Evolutionary conservation across 176 grass and related monocot genomes (phyloP), one percentile per base, ranked within the genome.

Genomic region (Zizania latifolia): DNA sequence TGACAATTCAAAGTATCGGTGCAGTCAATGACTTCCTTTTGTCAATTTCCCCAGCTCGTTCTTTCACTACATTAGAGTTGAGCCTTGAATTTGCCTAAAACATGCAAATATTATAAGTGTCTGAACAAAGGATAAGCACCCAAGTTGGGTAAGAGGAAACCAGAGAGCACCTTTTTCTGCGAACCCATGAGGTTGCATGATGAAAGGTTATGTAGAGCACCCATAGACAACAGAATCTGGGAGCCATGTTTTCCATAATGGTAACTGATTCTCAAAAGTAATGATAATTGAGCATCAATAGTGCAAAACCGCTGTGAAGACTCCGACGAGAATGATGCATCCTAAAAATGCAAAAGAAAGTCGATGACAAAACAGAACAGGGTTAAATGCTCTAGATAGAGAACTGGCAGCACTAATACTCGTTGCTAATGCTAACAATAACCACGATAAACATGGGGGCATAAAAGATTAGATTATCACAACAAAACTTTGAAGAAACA

Each of bases 221-320:
- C 84, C 94, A 98, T 93, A 38, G 89, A 93, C 62, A 93, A 83
- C 11, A 98, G 76, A 87, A 98, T 98, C 58, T 94, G 94, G 86
- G 88, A 62, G 54, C 94, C 91, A 76, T 94, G 81, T 61, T 94
- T 98, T 33, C 89, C 86, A 88, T 93, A 93, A 40, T 86, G 90
- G 75, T 94, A 75, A 75, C 91, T 89, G 62, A 98, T 83, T 98
- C 90, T 94, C 53, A 98, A 60, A 58, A 98, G 76, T 61, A 98
- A 89, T 45, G 94, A 98, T 59, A 98, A 74, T 60, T 92, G 88
- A 76, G 94, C 91, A 54, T 94, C 94, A 10, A 93, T 67, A 56
- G 88, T 93, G 71, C 78, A 94, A 74, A 94, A 83, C 19, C 88
- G 69, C 40, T 92, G 94, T 63, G 80, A 74, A 77, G 89, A 93